Conservation (phyloP, 164 flowering plant genomes). For the Umbellularia californica region DNA sequence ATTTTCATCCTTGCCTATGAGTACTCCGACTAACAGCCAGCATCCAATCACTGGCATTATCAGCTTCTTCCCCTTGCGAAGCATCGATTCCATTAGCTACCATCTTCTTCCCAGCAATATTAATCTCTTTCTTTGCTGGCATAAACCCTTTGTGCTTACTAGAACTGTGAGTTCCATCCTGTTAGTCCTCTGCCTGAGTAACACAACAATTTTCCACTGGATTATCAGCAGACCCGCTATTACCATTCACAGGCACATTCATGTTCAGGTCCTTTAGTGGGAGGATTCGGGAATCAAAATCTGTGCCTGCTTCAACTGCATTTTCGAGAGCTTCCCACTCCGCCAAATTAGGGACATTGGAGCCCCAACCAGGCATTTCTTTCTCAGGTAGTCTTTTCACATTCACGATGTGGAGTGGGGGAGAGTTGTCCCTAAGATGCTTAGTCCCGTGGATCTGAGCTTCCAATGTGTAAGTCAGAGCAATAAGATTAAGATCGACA, state of each 20-base stretch:
- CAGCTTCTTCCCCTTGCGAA: constrained; percentile 63
- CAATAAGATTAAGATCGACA: constrained; percentile 92
- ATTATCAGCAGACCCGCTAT: constrained; percentile 23
- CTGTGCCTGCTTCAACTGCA: constrained; percentile 32
- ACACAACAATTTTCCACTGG: constrained; percentile 32
- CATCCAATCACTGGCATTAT: constrained; percentile 59
- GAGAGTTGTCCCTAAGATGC: constrained; percentile 80
- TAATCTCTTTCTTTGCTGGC: constrained; percentile 53
- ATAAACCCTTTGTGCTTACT: constrained; percentile 32
- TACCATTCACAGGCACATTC: constrained; percentile 39
- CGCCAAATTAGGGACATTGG: constrained; percentile 83
- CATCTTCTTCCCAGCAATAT: constrained; percentile 77
- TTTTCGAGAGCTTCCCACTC: constrained; percentile 96
- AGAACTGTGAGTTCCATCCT: too few species aligned
- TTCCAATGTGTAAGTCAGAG: constrained; percentile 81
- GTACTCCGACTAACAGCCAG: constrained; percentile 94
- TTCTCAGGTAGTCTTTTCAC: constrained; percentile 77
- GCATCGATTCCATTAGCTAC: constrained; percentile 85
- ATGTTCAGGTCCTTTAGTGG: constrained; percentile 68
- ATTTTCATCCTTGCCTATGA: too few species aligned
- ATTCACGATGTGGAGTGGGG: constrained; percentile 67
- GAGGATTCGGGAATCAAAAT: constrained; percentile 57
- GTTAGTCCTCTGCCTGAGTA: constrained; percentile 26
- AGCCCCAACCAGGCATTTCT: constrained; percentile 97
- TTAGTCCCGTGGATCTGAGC: constrained; percentile 76